phyloP scores from a whole-genome alignment of 768 basidiomycete species.

The Podaxis sp. region DNA sequence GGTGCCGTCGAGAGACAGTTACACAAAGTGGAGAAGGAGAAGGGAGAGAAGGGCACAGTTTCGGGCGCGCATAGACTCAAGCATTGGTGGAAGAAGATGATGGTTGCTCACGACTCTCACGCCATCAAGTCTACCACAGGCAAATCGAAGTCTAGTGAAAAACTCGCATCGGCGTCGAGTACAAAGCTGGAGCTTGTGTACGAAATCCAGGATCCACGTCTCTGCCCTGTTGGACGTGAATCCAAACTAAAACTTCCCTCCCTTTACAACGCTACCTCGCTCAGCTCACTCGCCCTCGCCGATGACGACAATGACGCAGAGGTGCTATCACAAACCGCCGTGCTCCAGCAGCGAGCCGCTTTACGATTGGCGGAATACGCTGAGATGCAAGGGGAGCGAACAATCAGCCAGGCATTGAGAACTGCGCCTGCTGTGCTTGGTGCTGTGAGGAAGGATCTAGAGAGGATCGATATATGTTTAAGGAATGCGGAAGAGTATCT shows the following conservation, averaged over 20 bases:
- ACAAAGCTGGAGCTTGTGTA: constrained; percentile 33
- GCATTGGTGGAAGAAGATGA: constrained; percentile 61
- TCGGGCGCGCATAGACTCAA: constrained; percentile 48
- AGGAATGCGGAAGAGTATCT: constrained; percentile 8
- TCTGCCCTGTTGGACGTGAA: constrained; percentile 37
- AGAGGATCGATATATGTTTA: constrained; percentile 34
- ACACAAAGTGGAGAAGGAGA: constrained; percentile 14
- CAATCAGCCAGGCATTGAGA: constrained; percentile 35
- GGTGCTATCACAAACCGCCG: not conserved
- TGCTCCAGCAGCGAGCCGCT: not conserved
- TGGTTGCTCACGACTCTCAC: constrained; percentile 27
- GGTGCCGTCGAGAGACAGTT: constrained; percentile 11
- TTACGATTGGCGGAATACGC: not conserved
- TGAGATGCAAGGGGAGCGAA: constrained; percentile 22
- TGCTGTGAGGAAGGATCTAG: constrained; percentile 53
- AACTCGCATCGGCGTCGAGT: not conserved
- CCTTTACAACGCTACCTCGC: not conserved
- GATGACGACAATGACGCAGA: not conserved
- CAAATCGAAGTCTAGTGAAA: constrained; percentile 4
- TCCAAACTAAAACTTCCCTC: constrained; percentile 20
- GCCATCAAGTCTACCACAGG: constrained; percentile 10
- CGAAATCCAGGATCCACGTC: constrained; percentile 32
- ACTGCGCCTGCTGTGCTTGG: constrained; percentile 46
- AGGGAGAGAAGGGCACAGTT: constrained; percentile 21
- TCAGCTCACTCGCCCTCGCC: constrained; percentile 5